Evolutionary conservation across 2,329 filamentous ascomycete genomes (phyloP).

Genomic region (Sarocladium oryzae): DNA sequence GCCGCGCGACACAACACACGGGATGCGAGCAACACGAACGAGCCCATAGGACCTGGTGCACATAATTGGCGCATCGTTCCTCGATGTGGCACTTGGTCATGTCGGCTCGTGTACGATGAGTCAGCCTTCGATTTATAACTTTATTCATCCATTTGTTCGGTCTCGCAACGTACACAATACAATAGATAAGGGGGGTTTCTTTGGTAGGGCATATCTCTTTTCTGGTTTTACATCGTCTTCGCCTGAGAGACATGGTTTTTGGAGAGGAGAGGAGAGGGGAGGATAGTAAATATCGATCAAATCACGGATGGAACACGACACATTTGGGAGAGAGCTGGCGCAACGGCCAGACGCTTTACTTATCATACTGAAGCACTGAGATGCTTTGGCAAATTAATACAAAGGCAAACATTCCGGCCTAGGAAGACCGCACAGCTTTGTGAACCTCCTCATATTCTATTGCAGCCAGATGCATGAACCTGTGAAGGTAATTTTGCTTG

Average conservation of each 20-base stretch:
- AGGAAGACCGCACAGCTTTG: no score
- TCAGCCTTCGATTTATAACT: neutral
- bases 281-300: neutral
- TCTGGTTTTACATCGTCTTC: constrained; percentile 1
- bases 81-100: neutral
- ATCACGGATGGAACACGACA: neutral
- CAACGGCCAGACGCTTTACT: neutral
- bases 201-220: neutral
- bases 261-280: neutral
- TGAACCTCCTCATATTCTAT: no score
- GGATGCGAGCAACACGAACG: no score
- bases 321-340: neutral
- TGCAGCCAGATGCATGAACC: no score
- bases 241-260: neutral
- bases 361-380: neutral
- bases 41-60: no score
- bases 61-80: neutral
- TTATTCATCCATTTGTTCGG: neutral
- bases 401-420: neutral
- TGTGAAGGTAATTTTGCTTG: no score
- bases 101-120: neutral
- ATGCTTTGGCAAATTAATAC: constrained; percentile 5
- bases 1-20: neutral
- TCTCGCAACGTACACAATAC: constrained; percentile 7
- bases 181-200: constrained; percentile 4